Percentiles rank a stretch among this genome's conserved stretches.
These are phyloP conservation scores for Wickerhamomyces sp. DNA, from an alignment of 1,139 yeast species.

Conservation along the genomic window DNA sequence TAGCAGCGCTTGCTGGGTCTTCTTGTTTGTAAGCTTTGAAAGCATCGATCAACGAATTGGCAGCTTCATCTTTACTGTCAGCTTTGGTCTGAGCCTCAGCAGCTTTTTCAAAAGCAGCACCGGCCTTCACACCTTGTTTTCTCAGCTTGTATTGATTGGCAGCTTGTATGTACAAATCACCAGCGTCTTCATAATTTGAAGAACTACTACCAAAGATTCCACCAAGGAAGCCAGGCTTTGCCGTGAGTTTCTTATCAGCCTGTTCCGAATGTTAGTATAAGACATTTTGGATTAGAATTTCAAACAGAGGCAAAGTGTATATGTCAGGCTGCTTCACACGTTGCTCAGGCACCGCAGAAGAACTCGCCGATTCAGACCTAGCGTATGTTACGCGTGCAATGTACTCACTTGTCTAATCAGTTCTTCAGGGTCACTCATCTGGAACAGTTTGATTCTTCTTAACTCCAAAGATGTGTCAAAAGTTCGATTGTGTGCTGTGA, in stretches of 20 bases:
- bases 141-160: slow-evolving; percentile 79
- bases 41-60: slow-evolving; percentile 86
- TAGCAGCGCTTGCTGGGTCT: slow-evolving; percentile 73
- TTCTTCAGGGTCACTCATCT: slow-evolving; percentile 3
- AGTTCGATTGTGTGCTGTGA: neutral
- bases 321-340: too few species aligned
- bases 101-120: slow-evolving; percentile 79
- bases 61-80: slow-evolving; percentile 84
- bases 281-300: too few species aligned
- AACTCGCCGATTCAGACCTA: too few species aligned
- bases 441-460: too few species aligned
- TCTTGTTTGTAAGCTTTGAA: slow-evolving; percentile 78
- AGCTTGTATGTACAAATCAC: slow-evolving; percentile 85
- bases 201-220: slow-evolving; percentile 68
- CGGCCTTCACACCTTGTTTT: slow-evolving; percentile 68
- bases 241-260: slow-evolving; percentile 68
- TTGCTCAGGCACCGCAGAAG: too few species aligned
- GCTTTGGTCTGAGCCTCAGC: slow-evolving; percentile 74
- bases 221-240: slow-evolving; percentile 66
- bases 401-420: neutral
- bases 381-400: too few species aligned
- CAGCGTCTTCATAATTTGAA: slow-evolving; percentile 80
- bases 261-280: slow-evolving; percentile 15
- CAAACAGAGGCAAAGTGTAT: too few species aligned
- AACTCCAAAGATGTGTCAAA: slow-evolving; percentile 1